These are phyloP conservation scores for Salix caprea DNA, from an alignment of 345 rosid genomes.

Conservation along the genomic window DNA sequence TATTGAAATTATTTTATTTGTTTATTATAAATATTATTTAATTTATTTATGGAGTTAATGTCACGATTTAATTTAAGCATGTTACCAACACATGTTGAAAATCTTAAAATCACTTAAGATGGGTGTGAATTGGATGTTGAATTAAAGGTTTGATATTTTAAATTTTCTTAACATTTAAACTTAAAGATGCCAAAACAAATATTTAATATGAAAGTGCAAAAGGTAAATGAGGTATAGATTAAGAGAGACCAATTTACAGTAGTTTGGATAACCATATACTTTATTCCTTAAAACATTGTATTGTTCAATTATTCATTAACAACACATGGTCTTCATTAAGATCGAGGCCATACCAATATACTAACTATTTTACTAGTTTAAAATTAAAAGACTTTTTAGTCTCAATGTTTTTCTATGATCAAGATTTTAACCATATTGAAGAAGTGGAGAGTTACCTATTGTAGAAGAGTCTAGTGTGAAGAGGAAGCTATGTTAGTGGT, in stretches of 20 bases:
- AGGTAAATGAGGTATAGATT: no score
- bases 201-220: no score
- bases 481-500: no score
- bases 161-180: neutral
- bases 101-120: neutral
- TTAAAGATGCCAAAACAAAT: no score
- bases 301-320: neutral
- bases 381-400: neutral
- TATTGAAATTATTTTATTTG: no score
- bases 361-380: neutral
- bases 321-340: neutral
- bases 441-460: no score
- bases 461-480: no score
- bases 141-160: neutral
- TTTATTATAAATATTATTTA: no score
- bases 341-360: neutral
- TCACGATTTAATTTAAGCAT: no score
- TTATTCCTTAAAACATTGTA: no score
- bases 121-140: neutral
- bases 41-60: no score
- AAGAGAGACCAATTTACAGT: neutral
- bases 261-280: neutral
- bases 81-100: neutral
- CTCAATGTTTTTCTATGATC: neutral
- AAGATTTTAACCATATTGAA: neutral